Base-by-base conservation (phyloP, 768 basidiomycete genomes). In the Serendipita sp. region DNA sequence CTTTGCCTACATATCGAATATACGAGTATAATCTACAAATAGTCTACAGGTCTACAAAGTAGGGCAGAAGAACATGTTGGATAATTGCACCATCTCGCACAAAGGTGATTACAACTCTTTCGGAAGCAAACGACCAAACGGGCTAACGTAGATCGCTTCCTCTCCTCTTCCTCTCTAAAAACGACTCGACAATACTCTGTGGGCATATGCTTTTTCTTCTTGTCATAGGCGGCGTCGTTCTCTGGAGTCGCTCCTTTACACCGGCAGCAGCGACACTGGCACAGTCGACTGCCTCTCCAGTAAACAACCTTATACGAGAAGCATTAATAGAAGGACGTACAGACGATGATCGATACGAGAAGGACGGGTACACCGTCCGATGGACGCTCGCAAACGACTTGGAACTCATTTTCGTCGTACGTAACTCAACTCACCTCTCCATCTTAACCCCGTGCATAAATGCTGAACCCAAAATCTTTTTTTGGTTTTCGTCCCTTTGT, bases 331-430 rank as follows among this genome's bases (percentile, higher is more conserved):
- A 97, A 71, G 90, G 92, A 32, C 82, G 88, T 13, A 84, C 84
- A 5, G 73, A 88, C 0, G 89, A 90, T 66, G 83, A 89, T 66
- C 87, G 83, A 67, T 93, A 91, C 72, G 93, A 95, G 76, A 92
- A 85, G 73, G 94, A 95, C 70, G 94, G 94, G 1, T 95, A 92
- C 70, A 87, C 91, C 32, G 84, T 97, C 63, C 87, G 86, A 73
- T 97, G 95, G 93, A 85, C 91, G 0, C 90, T 93, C 70, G 86
- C 89, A 35, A 99, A 99, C 72, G 92, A 94, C 67, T 79, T 98
- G 51, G 95, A 95, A 67, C 81, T 99, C 70, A 94, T 98, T 64
- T 98, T 99, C 71, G 95, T 96, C 72, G 93, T 18, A 56, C 52
- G 16, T 44, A 28, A 34, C 8, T 28, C 45, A 16, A 2, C 38